Evolutionary conservation across 768 basidiomycete species (phyloP), one percentile per base, ranked within the genome.

Genomic region (Hortiboletus flavorubellus): DNA sequence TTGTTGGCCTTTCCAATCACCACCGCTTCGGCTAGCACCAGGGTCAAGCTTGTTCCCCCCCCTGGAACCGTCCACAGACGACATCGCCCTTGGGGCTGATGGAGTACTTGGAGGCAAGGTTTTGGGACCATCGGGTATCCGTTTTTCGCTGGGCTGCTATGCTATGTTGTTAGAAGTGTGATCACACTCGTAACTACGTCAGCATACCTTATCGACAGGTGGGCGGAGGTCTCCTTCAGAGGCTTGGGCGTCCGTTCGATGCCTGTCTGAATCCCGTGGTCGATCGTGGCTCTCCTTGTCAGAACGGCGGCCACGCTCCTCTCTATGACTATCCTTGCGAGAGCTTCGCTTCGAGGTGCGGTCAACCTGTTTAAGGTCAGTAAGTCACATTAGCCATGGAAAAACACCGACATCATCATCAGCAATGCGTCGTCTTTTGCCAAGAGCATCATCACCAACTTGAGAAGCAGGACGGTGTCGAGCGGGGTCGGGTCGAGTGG

Each of bases 301-400:
- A 12, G 76, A 73, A 49, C 89, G 82, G 29, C 89, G 83, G 58
- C 73, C 74, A 35, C 89, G 79, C 38, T 91, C 89, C 52, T 91
- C 90, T 46, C 89, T 83, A 64, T 89, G 87, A 31, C 81, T 72
- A 3, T 91, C 89, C 66, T 88, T 89, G 46, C 90, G 84, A 54
- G 89, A 86, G 55, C 82, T 81, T n/a, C 90, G 85, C 69, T 92
- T 92, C n/a, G 85, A 80, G 34, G 79, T 78, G 60, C 90, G 82
- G 49, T 92, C 90, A 56, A 82, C 72, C 88, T 91, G 66, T 39
- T 47, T 54, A 40, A 26, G 16, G 51, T 67, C 63, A 55, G 59
- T 49, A 38, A 23, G 45, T 37, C 34, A 53, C 45, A 47, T 46
- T 39, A 39, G 47, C 15, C 21, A 38, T 49, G 45, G 38, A 12